Evolutionary conservation across 805 yeast genomes (phyloP), one percentile per base, ranked within the genome.

Genomic region (Clavispora asparagi): DNA sequence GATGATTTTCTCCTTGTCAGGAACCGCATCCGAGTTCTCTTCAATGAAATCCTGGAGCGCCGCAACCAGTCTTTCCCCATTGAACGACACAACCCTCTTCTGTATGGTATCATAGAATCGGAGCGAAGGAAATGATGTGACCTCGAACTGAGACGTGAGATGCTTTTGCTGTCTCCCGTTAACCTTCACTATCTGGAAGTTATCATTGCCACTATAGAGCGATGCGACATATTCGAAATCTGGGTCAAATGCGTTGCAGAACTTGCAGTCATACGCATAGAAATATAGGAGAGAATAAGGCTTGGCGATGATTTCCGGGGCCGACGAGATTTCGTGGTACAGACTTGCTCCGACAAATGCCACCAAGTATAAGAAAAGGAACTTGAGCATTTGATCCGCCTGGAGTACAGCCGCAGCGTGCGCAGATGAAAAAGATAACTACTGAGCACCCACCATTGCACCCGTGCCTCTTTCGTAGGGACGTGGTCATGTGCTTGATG

Each of bases 111-210:
- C 61, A 48, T 77, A 73, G 30, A 81, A 55, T 52, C 73, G 70
- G 42, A 82, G 47, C 0, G 75, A 65, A 1, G 87, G 87, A 56
- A 67, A 82, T 16, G 68, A 70, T 10, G 53, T 48, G 3, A 81
- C 63, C 13, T 57, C 54, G 47, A 78, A 78, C 41, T 71, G 58
- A 30, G 53, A 54, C 33, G 72, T 61, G 7, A 78, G 59, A 14
- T 68, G 56, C 32, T 56, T 59, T 51, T 61, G 61, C 13, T 35
- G 32, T n/a, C 53, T 48, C 1, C 62, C 68, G 41, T 71, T 61
- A 6, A 64, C 52, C 46, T 65, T 65, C 26, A 67, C 40, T 0
- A 68, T 40, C 49, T 71, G 76, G 19, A 71, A 59, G 11, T 54
- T 46, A 11, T 30, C 30, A 13, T 49, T 31, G 39, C 64, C 62